phyloP scores from a whole-genome alignment of 805 yeast species.

The Maudiozyma bulderi region DNA sequence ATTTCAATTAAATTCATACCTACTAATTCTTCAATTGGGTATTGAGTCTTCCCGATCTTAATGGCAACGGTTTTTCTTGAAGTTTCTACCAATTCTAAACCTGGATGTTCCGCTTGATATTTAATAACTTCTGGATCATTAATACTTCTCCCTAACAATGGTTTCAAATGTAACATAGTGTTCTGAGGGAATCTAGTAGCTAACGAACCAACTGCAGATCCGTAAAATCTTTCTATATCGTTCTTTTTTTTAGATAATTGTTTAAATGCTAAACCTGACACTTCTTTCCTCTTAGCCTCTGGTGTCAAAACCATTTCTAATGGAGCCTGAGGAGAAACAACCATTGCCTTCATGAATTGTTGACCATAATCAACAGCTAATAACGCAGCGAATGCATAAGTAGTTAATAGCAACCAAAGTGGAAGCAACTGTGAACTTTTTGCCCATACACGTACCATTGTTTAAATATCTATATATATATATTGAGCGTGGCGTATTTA shows the following conservation, averaged over 20 bases:
- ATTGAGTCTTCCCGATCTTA: constrained; percentile 37
- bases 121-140: constrained; percentile 38
- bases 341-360: constrained; percentile 74
- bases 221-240: constrained; percentile 63
- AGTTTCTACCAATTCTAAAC: constrained; percentile 38
- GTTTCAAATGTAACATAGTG: constrained; percentile 59
- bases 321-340: constrained; percentile 84
- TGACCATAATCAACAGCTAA: constrained; percentile 87
- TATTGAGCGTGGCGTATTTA: background rate
- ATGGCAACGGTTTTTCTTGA: constrained; percentile 51
- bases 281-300: constrained; percentile 86
- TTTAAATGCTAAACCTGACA: constrained; percentile 64
- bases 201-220: constrained; percentile 60
- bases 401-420: background rate
- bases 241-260: constrained; percentile 25
- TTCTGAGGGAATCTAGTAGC: constrained; percentile 66
- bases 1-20: constrained; percentile 76
- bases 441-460: constrained; percentile 1
- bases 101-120: constrained; percentile 52
- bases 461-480: background rate
- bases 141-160: constrained; percentile 53
- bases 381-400: constrained; percentile 37
- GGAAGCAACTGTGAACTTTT: background rate
- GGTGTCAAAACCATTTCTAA: constrained; percentile 82
- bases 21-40: constrained; percentile 63